phyloP scores from a whole-genome alignment of 257 asterid genomes.

The Solanum chilense region DNA sequence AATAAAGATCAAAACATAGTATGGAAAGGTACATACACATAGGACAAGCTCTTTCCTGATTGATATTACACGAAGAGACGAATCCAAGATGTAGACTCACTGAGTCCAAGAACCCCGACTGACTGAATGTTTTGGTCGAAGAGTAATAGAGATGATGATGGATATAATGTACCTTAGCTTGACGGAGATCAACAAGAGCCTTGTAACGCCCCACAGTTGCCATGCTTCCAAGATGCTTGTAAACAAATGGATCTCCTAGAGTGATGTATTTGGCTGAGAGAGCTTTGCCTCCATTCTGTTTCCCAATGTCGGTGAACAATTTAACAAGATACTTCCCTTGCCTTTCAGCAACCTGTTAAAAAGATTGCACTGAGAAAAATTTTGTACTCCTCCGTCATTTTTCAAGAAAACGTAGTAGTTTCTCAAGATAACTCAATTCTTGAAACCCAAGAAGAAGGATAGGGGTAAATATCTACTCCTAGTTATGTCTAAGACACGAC shows the following conservation, averaged over 20 bases:
- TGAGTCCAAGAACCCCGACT: background rate
- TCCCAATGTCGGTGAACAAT: slow-evolving; percentile 42
- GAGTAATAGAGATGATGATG: background rate
- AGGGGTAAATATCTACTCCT: background rate
- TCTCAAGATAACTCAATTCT: background rate
- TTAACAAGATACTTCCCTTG: slow-evolving; percentile 80
- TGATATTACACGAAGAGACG: background rate
- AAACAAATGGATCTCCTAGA: slow-evolving; percentile 72
- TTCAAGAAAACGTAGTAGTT: background rate
- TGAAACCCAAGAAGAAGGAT: background rate
- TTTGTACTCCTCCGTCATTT: background rate
- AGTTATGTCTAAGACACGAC: background rate
- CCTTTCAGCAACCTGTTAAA: slow-evolving; percentile 77
- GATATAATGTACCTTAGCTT: slow-evolving; percentile 48
- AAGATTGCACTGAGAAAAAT: background rate
- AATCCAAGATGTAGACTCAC: background rate
- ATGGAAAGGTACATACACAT: background rate
- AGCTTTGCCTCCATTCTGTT: slow-evolving; percentile 64
- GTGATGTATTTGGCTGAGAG: slow-evolving; percentile 39
- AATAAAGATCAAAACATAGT: background rate
- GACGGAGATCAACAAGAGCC: slow-evolving; percentile 82
- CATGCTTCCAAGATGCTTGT: slow-evolving; percentile 87
- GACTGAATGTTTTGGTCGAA: background rate
- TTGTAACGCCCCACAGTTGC: slow-evolving; percentile 89
- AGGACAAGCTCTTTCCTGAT: background rate